Evolutionary conservation across 116 monocot species (phyloP), one percentile per base, ranked within the genome.

Genomic region (Posidonia oceanica): DNA sequence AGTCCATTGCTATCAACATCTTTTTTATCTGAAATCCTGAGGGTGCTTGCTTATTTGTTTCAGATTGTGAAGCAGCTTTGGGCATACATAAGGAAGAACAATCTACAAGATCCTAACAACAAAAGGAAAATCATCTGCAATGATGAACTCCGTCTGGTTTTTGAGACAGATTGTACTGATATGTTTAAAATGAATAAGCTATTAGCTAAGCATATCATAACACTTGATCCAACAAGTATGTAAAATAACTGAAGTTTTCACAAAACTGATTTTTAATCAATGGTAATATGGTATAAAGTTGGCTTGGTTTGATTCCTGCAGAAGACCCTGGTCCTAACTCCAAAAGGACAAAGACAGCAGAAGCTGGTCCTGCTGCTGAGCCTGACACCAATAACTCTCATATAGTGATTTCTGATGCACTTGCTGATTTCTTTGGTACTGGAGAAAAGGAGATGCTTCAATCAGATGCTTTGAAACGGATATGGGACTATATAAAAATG

Each of bases 131-230:
- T 97, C 67, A 91, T 91, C 22, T 97, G 97, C 67, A 91, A 97
- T 80, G 97, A 97, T 70, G 89, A 85, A 77, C 73, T 97, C 18
- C 87, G 97, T 8, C 44, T 87, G 65, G 92, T 97, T 42, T 97
- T 97, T 87, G 97, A 97, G 77, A 97, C 97, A 17, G 97, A 97
- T 68, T 83, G 79, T 42, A 97, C 97, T 75, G 97, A 97, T 76
- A 97, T 97, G 97, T 97, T 97, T 74, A 86, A 91, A 77, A 97
- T 97, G 97, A 97, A 97, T 70, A 97, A 97, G 72, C 80, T 97
- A n/a, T 72, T 97, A 61, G 80, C 92, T 67, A 96, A 96, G 78
- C 97, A 97, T 79, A 97, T 97, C 61, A 74, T 77, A 62, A 69
- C 92, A 52, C 83, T 97, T 62, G 87, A 87, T 21, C 66, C 85